phyloP scores from a whole-genome alignment of 2,329 filamentous ascomycete genomes.

The Aspergillus ibericus region DNA sequence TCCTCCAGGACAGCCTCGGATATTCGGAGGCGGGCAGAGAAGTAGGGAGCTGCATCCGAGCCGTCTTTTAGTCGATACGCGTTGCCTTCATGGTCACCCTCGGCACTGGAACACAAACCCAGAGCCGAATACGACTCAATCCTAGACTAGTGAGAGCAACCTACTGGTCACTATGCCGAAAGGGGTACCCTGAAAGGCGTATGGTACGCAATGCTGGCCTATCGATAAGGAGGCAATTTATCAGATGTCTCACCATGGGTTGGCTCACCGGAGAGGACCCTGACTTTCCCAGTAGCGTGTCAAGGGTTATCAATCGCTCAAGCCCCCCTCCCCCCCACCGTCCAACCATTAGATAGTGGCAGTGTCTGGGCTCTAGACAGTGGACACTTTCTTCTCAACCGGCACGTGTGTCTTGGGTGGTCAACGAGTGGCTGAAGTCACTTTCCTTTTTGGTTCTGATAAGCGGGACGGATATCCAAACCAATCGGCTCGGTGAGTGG shows the following conservation, averaged over 20 bases:
- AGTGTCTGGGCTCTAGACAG: neutral
- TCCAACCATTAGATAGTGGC: neutral
- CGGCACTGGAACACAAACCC: neutral
- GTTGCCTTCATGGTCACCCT: neutral
- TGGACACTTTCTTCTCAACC: neutral
- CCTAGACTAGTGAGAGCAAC: neutral
- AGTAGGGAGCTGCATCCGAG: neutral
- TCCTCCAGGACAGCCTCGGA: neutral
- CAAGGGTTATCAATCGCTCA: neutral
- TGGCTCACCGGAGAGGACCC: neutral
- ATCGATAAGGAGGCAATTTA: neutral
- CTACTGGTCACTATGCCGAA: neutral
- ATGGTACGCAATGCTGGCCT: neutral
- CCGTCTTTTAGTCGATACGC: neutral
- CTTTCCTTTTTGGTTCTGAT: neutral
- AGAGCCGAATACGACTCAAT: neutral
- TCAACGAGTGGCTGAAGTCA: neutral
- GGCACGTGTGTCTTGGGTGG: neutral
- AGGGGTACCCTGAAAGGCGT: neutral
- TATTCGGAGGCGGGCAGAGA: neutral
- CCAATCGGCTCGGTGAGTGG: neutral
- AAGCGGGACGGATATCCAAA: neutral
- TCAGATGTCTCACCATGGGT: neutral
- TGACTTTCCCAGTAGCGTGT: neutral
- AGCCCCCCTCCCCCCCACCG: neutral